A percentile compares a stretch with the other conserved stretches of the same genome.
phyloP scores from a whole-genome alignment of 1,284 basidiomycete species.

The Taiwanofungus camphoratus region DNA sequence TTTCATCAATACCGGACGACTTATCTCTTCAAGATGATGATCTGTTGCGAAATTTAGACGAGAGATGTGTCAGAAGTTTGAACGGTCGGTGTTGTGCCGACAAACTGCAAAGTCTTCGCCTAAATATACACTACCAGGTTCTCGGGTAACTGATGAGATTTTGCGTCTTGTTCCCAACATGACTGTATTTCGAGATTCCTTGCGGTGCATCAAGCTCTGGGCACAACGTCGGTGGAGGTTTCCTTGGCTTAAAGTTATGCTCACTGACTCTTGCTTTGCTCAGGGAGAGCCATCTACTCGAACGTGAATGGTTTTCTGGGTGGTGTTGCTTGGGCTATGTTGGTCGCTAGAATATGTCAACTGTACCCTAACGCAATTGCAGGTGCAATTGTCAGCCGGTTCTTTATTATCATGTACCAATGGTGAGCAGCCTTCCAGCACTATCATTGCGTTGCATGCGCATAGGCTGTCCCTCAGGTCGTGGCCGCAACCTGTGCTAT shows the following conservation, averaged over 20 bases:
- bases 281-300: constrained; percentile 94
- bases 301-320: constrained; percentile 98
- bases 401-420: constrained; percentile 96
- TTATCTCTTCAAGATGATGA: constrained; percentile 89
- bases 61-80: constrained; percentile 90
- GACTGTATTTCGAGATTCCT: constrained; percentile 87
- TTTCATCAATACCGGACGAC: constrained; percentile 87
- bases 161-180: constrained; percentile 94
- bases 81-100: constrained; percentile 54
- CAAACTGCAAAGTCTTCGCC: not conserved
- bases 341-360: constrained; percentile 98
- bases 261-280: constrained; percentile 9
- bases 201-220: constrained; percentile 98
- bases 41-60: constrained; percentile 89
- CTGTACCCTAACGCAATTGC: constrained; percentile 94
- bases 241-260: constrained; percentile 6
- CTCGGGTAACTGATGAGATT: constrained; percentile 95
- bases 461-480: constrained; percentile 46
- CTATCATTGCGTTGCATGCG: not conserved
- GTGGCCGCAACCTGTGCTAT: constrained; percentile 96
- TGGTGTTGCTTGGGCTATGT: constrained; percentile 98
- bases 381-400: constrained; percentile 93
- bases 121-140: constrained; percentile 47
- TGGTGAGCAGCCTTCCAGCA: constrained; percentile 54
- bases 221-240: constrained; percentile 75